A percentile compares a stretch with the other conserved stretches of the same genome.
These are phyloP conservation scores for Fusarium udum DNA, from an alignment of 2,329 filamentous ascomycete genomes.

Conservation along the genomic window DNA sequence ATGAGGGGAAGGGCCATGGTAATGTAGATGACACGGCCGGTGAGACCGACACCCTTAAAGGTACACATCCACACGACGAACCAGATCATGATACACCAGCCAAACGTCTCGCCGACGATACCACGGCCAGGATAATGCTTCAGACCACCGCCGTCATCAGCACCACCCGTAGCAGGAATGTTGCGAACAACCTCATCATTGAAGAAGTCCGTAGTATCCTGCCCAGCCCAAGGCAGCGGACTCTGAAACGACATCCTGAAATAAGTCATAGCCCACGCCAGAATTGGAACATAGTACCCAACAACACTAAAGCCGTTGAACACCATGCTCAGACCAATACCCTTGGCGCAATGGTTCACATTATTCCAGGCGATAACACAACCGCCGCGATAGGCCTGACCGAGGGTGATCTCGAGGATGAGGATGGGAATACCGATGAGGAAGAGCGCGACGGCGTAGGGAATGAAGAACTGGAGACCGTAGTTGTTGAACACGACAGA, in stretches of 20 bases:
- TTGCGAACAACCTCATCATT: constrained; percentile 50
- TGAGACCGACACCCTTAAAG: constrained; percentile 64
- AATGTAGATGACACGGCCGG: constrained; percentile 64
- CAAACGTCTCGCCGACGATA: constrained; percentile 62
- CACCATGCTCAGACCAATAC: constrained; percentile 60
- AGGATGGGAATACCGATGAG: constrained; percentile 61
- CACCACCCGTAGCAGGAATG: background rate
- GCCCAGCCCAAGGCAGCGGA: constrained; percentile 60
- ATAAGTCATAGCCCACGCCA: constrained; percentile 66
- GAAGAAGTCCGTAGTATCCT: background rate
- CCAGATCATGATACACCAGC: constrained; percentile 65
- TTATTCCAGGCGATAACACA: constrained; percentile 61
- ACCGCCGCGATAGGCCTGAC: constrained; percentile 66
- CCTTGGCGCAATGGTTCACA: constrained; percentile 59
- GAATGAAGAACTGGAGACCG: constrained; percentile 66
- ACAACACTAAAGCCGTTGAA: constrained; percentile 61
- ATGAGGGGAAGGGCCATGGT: constrained; percentile 66
- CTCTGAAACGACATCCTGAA: constrained; percentile 62
- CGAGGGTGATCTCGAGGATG: constrained; percentile 70
- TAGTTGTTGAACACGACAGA: constrained; percentile 66
- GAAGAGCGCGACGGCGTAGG: constrained; percentile 57
- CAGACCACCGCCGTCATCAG: background rate
- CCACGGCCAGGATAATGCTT: constrained; percentile 52
- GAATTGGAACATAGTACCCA: constrained; percentile 64
- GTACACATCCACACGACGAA: constrained; percentile 66